Conservation (phyloP, 306 rosid species). For the Chamaecrista fasciculata region DNA sequence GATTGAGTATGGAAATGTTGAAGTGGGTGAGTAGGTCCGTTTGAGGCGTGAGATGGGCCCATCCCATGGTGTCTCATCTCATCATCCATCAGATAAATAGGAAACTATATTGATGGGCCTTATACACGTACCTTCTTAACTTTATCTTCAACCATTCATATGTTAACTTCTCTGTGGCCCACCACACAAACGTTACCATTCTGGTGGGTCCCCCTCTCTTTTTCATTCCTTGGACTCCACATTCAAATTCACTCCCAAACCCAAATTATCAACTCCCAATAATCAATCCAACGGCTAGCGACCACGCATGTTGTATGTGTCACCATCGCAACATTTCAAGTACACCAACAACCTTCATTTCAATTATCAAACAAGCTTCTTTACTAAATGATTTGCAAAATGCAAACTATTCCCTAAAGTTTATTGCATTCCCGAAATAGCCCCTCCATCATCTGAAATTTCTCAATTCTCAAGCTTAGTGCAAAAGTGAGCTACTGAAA, state of each 20-base stretch:
- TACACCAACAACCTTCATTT: conserved; percentile 19
- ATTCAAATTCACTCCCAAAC: not conserved
- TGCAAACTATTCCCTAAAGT: too few species aligned
- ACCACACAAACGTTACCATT: conserved; percentile 20
- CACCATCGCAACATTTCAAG: not conserved
- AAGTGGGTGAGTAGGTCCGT: too few species aligned
- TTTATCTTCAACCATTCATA: too few species aligned
- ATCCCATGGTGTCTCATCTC: not conserved
- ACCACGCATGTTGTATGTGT: conserved; percentile 22
- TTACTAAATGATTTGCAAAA: too few species aligned
- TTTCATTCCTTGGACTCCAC: not conserved
- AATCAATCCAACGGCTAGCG: conserved; percentile 28
- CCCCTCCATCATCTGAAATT: not conserved
- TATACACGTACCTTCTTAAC: too few species aligned
- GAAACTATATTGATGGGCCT: conserved; percentile 30
- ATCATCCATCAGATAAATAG: not conserved
- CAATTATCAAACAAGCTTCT: conserved; percentile 15
- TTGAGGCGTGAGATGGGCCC: too few species aligned
- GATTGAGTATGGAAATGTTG: too few species aligned
- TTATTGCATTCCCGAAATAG: not conserved
- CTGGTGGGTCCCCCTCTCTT: not conserved
- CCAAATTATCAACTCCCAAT: not conserved
- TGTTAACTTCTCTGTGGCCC: conserved; percentile 15
- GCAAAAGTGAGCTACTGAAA: not conserved
- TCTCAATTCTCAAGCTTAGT: too few species aligned